phyloP scores from a whole-genome alignment of 2,329 filamentous ascomycete species.

The Pestalotiopsis sp. region DNA sequence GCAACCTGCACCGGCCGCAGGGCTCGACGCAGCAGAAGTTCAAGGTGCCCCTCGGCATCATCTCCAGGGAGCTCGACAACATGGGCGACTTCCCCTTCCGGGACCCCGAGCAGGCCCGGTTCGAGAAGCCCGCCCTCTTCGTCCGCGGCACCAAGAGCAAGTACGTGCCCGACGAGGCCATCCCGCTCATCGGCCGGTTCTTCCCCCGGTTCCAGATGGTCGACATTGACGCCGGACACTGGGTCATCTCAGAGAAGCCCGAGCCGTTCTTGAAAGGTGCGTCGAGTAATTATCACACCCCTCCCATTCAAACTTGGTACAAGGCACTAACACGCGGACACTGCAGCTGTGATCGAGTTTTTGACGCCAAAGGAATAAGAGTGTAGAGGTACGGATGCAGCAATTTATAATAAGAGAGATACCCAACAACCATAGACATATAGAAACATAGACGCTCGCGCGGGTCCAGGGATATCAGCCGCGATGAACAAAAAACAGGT shows the following conservation, averaged over 20 bases:
- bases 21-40: constrained; percentile 66
- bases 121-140: constrained; percentile 79
- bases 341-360: constrained; percentile 65
- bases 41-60: constrained; percentile 74
- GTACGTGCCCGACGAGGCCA: constrained; percentile 79
- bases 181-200: constrained; percentile 80
- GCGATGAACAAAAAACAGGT: constrained; percentile 8
- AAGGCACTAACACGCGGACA: constrained; percentile 13
- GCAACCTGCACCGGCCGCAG: constrained; percentile 70
- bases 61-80: constrained; percentile 69
- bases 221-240: constrained; percentile 81
- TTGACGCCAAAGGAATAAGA: constrained; percentile 51
- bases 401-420: constrained; percentile 22
- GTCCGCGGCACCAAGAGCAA: constrained; percentile 76
- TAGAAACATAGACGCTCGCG: constrained; percentile 15
- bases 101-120: constrained; percentile 68
- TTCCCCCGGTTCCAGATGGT: constrained; percentile 76
- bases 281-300: constrained; percentile 24
- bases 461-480: constrained; percentile 8
- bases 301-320: neutral
- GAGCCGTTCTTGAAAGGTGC: constrained; percentile 75
- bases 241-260: constrained; percentile 88
- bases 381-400: constrained; percentile 17
- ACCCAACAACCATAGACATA: constrained; percentile 15
- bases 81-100: constrained; percentile 90